Conservation (phyloP, 768 basidiomycete genomes). For the Auriculariales sp. region DNA sequence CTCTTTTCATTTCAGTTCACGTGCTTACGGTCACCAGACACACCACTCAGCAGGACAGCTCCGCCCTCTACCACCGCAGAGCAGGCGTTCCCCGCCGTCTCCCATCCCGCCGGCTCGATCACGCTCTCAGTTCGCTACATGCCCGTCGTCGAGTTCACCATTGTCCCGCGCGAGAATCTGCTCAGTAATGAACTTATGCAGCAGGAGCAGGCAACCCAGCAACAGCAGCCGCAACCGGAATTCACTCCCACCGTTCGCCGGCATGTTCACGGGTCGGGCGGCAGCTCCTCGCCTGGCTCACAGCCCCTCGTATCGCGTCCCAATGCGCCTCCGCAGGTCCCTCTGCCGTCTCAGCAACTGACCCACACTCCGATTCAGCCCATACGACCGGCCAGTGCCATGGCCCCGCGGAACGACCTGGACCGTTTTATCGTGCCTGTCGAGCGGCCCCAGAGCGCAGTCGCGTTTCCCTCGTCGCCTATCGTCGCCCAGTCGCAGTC, state of each 20-base stretch:
- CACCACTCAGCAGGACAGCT: constrained; percentile 23
- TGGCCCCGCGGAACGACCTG: constrained; percentile 12
- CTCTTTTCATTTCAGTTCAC: constrained; percentile 2
- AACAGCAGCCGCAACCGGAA: constrained; percentile 56
- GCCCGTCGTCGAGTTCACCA: constrained; percentile 47
- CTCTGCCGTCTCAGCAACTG: constrained; percentile 15
- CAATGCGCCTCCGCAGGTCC: constrained; percentile 25
- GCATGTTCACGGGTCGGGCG: constrained; percentile 5
- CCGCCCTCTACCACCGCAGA: constrained; percentile 32
- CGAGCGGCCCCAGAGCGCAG: not conserved
- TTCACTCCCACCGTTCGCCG: not conserved
- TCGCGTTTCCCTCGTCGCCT: too few species aligned
- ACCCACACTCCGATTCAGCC: constrained; percentile 28
- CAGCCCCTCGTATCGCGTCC: constrained; percentile 26
- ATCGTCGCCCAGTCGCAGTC: too few species aligned
- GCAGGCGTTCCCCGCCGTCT: constrained; percentile 50
- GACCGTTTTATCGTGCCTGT: constrained; percentile 28
- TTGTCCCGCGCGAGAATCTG: constrained; percentile 65
- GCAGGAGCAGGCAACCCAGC: constrained; percentile 40
- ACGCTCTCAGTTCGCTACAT: constrained; percentile 51
- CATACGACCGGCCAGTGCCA: constrained; percentile 21
- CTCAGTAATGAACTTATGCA: constrained; percentile 61
- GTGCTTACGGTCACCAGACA: constrained; percentile 15
- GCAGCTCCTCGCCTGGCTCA: constrained; percentile 51
- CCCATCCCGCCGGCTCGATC: constrained; percentile 54